Base-by-base conservation (phyloP, 2,329 filamentous ascomycete genomes). In the Fusarium sp. region DNA sequence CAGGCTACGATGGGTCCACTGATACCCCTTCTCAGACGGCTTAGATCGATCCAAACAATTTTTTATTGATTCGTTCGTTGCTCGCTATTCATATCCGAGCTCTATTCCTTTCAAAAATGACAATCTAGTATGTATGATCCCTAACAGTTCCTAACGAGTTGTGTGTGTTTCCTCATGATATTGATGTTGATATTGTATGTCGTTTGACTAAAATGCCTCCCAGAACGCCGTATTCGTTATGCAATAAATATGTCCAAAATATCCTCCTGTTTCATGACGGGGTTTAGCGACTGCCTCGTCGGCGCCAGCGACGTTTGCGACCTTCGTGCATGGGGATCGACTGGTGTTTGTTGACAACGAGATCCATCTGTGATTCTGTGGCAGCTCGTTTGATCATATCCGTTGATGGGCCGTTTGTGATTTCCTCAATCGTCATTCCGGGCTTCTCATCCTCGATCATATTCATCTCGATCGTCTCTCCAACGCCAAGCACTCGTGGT, bases 401-500 rank as follows among this genome's bases (percentile, higher is more conserved):
- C n/a, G 54, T 67, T 2, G 58, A 50, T 1, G 42, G 37, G 6
- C 52, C 52, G 16, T 70, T 53, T 2, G 54, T 42, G 0, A 54
- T 61, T 8, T 53, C 49, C 5, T 63, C 56, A 6, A 70, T 52
- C 1, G 52, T 48, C 25, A 56, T 43, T 4, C 58, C 62, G 4
- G 34, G 41, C 18, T 58, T 69, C 9, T 57, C 66, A 0, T 57
- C 62, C 6, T 69, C 66, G 7, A 69, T 70, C 53, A 69, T 19
- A 12, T 55, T 70, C 53, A 69, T 19, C 12, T 55, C 31, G 19
- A 56, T 7, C 16, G 45, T 61, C 14, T 69, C 62, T 8, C 66
- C 67, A 1, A 67, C 30, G 1, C 78, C 78, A 3, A 79, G 62
- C 9, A 76, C 37, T 10, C 78, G 64, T 3, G 70, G 77, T 7